These are phyloP conservation scores for Yarrowia galli DNA, from an alignment of 1,139 yeast genomes.

Conservation along the genomic window DNA sequence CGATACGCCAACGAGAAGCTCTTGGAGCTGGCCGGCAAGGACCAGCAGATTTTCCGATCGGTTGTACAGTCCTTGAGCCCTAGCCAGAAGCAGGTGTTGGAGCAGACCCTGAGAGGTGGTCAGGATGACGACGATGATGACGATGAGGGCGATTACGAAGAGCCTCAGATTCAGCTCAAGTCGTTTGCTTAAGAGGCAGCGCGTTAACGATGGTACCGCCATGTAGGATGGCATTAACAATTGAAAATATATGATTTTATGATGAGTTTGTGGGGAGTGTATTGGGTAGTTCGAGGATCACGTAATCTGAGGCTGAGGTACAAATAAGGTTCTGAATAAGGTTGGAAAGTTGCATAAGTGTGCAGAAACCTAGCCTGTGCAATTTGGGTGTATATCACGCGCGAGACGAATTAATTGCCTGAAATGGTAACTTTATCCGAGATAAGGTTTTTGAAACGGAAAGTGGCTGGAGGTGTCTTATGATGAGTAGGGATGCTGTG, in stretches of 20 bases:
- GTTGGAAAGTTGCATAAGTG: background rate
- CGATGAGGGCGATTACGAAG: conserved; percentile 41
- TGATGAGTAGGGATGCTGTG: too few species aligned
- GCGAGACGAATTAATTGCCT: background rate
- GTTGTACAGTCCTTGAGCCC: conserved; percentile 53
- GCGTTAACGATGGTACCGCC: too few species aligned
- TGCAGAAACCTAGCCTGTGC: background rate
- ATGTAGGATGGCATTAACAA: background rate
- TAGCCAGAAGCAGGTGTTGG: conserved; percentile 45
- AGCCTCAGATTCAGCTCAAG: conserved; percentile 48
- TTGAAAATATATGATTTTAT: background rate
- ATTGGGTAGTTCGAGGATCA: too few species aligned
- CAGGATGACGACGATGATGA: conserved; percentile 40
- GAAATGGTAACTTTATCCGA: background rate
- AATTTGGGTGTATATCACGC: background rate
- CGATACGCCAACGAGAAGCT: conserved; percentile 61
- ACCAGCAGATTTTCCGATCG: conserved; percentile 62
- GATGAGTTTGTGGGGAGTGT: too few species aligned
- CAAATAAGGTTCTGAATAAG: background rate
- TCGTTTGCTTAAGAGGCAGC: conserved; percentile 42
- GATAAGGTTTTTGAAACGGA: background rate
- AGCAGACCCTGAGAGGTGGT: conserved; percentile 44
- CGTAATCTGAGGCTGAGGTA: background rate
- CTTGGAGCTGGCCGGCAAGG: conserved; percentile 59
- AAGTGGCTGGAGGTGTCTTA: too few species aligned